phyloP scores from a whole-genome alignment of 805 yeast genomes.

The Lachancea nothofagi region DNA sequence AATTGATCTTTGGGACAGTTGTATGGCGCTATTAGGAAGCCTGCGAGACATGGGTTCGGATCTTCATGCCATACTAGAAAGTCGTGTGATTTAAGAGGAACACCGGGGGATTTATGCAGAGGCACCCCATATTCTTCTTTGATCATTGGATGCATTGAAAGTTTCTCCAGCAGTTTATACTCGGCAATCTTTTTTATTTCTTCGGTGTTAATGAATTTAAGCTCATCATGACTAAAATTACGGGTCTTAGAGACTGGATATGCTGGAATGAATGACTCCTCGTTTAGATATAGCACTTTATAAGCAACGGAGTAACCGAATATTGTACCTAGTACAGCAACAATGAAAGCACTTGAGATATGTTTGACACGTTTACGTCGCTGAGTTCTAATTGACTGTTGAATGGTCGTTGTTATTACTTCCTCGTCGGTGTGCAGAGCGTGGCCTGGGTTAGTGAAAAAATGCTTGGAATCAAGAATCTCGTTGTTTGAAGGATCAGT shows the following conservation, averaged over 20 bases:
- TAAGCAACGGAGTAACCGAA: slow-evolving; percentile 28
- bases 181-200: slow-evolving; percentile 20
- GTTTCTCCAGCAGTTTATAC: slow-evolving; percentile 20
- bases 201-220: slow-evolving; percentile 17
- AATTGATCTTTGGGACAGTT: slow-evolving; percentile 12
- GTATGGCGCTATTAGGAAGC: slow-evolving; percentile 21
- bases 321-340: slow-evolving; percentile 18
- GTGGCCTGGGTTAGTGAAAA: slow-evolving; percentile 19
- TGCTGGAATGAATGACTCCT: slow-evolving; percentile 26
- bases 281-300: slow-evolving; percentile 23
- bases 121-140: slow-evolving; percentile 32
- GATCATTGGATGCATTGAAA: slow-evolving; percentile 29
- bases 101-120: slow-evolving; percentile 16
- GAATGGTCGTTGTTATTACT: slow-evolving; percentile 12
- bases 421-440: background rate
- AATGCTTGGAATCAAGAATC: slow-evolving; percentile 21
- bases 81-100: slow-evolving; percentile 18
- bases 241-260: slow-evolving; percentile 24
- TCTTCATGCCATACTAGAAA: slow-evolving; percentile 32
- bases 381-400: slow-evolving; percentile 20
- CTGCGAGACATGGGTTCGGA: slow-evolving; percentile 27
- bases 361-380: slow-evolving; percentile 17
- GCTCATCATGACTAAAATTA: slow-evolving; percentile 21
- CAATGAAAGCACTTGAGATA: slow-evolving; percentile 12
- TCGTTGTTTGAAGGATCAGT: slow-evolving; percentile 12